phyloP scores from a whole-genome alignment of 441 rosid species.

The Aleurites moluccanus region DNA sequence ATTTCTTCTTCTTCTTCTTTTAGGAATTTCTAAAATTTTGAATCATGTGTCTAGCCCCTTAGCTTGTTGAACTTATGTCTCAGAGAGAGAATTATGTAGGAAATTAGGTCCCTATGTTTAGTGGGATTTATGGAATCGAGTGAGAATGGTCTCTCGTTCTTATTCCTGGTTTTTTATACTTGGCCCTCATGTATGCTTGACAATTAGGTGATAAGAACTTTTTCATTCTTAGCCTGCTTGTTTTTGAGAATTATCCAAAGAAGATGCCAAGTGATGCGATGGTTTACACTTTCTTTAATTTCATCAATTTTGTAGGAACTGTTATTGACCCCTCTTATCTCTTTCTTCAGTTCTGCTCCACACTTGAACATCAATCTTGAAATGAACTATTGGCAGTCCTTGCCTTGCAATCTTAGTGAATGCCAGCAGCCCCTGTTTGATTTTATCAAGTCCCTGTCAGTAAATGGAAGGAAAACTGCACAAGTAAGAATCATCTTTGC shows the following conservation, averaged over 20 bases:
- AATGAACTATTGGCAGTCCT: slow-evolving; percentile 97
- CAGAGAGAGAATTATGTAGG: too few species aligned
- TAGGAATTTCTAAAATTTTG: not conserved
- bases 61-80: too few species aligned
- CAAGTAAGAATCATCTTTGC: slow-evolving; percentile 38
- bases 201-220: too few species aligned
- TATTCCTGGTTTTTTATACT: too few species aligned
- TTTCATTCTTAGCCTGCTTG: not conserved
- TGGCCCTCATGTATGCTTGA: too few species aligned
- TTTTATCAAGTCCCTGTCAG: slow-evolving; percentile 57
- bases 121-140: too few species aligned
- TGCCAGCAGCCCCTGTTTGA: slow-evolving; percentile 90
- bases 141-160: too few species aligned
- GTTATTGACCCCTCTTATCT: slow-evolving; percentile 15
- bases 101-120: too few species aligned
- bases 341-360: slow-evolving; percentile 68
- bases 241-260: not conserved
- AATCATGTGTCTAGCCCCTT: not conserved
- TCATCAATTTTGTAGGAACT: not conserved
- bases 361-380: slow-evolving; percentile 89
- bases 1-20: not conserved
- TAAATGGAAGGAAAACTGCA: slow-evolving; percentile 83
- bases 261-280: not conserved
- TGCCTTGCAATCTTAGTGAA: slow-evolving; percentile 78
- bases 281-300: not conserved